phyloP scores from a whole-genome alignment of 2,329 filamentous ascomycete genomes.

The Venturia effusa region DNA sequence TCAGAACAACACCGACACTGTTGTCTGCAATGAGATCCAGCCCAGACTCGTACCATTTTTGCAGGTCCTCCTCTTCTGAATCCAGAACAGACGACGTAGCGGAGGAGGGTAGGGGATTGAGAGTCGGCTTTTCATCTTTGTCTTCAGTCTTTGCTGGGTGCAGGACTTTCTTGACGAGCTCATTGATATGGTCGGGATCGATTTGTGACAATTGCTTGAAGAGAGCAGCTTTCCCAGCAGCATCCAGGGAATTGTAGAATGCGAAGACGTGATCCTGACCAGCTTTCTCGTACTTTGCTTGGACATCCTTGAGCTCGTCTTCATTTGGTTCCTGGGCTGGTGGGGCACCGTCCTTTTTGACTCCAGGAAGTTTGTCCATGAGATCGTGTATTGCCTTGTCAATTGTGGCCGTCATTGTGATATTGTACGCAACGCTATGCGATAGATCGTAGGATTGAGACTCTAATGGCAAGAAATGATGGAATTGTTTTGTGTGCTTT shows the following conservation, averaged over 20 bases:
- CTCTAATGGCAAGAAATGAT: neutral
- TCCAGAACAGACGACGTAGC: conserved; percentile 87
- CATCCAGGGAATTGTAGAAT: conserved; percentile 72
- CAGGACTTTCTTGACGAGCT: conserved; percentile 71
- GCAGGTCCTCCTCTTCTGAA: conserved; percentile 65
- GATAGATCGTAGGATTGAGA: neutral
- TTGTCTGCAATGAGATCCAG: conserved; percentile 55
- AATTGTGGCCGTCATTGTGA: neutral
- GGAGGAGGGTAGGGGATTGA: conserved; percentile 81
- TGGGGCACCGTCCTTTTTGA: conserved; percentile 3
- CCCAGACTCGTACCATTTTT: conserved; percentile 70
- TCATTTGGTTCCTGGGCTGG: conserved; percentile 17
- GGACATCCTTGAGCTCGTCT: conserved; percentile 57
- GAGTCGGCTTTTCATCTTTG: conserved; percentile 40
- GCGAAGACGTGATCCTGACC: conserved; percentile 74
- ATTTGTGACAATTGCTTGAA: conserved; percentile 74
- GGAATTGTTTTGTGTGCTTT: neutral
- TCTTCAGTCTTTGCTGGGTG: conserved; percentile 57
- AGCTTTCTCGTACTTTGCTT: conserved; percentile 61
- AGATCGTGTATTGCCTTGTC: conserved; percentile 4
- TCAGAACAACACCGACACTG: conserved; percentile 76
- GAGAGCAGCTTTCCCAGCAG: conserved; percentile 63
- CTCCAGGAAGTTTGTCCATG: conserved; percentile 8
- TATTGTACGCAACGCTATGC: neutral
- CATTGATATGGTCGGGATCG: conserved; percentile 78